Evolutionary conservation across 2,329 filamentous ascomycete species (phyloP).

Genomic region (Colletotrichum sp.): DNA sequence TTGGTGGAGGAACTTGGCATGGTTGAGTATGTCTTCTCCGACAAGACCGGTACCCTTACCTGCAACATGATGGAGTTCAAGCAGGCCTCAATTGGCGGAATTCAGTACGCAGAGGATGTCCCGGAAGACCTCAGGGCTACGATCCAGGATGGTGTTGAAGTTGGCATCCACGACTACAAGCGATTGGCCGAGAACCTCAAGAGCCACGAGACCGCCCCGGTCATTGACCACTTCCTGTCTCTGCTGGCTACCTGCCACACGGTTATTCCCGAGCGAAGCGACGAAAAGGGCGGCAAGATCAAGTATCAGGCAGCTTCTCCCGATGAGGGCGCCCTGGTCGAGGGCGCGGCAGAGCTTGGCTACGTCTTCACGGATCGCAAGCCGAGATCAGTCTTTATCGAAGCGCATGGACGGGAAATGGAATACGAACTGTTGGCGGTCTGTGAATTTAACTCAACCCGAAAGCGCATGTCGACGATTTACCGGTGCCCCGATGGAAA

Average conservation of each 20-base stretch:
- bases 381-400: conserved; percentile 85
- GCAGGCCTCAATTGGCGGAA: conserved; percentile 89
- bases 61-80: conserved; percentile 99
- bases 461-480: conserved; percentile 97
- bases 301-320: conserved; percentile 98
- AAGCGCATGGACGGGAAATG: conserved; percentile 71
- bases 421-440: conserved; percentile 94
- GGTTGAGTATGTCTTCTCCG: conserved; percentile 98
- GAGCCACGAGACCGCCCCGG: conserved; percentile 54
- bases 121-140: conserved; percentile 88
- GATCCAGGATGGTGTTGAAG: conserved; percentile 76
- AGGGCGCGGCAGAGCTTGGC: conserved; percentile 84
- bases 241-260: conserved; percentile 93
- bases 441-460: conserved; percentile 98
- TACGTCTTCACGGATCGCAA: conserved; percentile 93
- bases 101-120: conserved; percentile 92
- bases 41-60: conserved; percentile 97
- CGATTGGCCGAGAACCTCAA: conserved; percentile 73
- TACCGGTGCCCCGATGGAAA: conserved; percentile 97
- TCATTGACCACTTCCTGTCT: conserved; percentile 81
- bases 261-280: conserved; percentile 89
- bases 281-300: conserved; percentile 79
- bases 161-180: conserved; percentile 86
- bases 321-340: conserved; percentile 94
- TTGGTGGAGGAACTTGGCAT: conserved; percentile 96